Conservation (phyloP, 768 basidiomycete genomes). For the Mycena galericulata region DNA sequence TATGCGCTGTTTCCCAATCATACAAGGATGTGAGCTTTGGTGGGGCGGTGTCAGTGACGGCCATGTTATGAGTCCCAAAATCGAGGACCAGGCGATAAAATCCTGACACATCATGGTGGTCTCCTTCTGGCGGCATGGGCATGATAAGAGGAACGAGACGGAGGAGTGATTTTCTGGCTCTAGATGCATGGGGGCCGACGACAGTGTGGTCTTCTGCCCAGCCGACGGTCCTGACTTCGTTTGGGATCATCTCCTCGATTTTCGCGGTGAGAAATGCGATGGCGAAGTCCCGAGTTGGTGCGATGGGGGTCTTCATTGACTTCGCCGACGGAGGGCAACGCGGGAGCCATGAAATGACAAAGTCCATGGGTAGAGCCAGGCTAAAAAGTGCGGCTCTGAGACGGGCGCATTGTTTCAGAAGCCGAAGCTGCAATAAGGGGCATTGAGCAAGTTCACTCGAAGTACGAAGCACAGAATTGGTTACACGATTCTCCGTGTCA, state of each 20-base stretch:
- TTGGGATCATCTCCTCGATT: slow-evolving; percentile 17
- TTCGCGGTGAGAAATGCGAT: slow-evolving; percentile 17
- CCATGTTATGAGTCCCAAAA: slow-evolving; percentile 31
- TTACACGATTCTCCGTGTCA: slow-evolving; percentile 2
- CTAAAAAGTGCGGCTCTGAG: slow-evolving; percentile 24
- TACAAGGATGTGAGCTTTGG: slow-evolving; percentile 24
- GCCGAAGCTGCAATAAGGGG: not conserved
- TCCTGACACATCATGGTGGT: too few relatives aligned
- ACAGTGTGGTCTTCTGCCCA: not conserved
- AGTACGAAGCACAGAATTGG: too few relatives aligned
- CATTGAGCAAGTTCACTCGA: not conserved
- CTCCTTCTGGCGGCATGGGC: slow-evolving; percentile 18
- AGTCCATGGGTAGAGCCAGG: slow-evolving; percentile 13
- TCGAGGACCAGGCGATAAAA: slow-evolving; percentile 30
- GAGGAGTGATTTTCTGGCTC: slow-evolving; percentile 3
- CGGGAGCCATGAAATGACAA: slow-evolving; percentile 12
- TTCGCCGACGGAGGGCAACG: slow-evolving; percentile 7
- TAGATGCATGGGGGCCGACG: slow-evolving; percentile 15
- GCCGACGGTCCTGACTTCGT: slow-evolving; percentile 1
- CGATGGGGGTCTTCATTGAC: slow-evolving; percentile 11
- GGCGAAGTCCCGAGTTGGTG: slow-evolving; percentile 25
- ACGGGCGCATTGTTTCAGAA: slow-evolving; percentile 20
- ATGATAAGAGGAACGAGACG: slow-evolving; percentile 18
- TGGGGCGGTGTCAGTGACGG: not conserved
- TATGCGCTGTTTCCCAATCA: slow-evolving; percentile 27